Evolutionary conservation across 441 rosid genomes (phyloP), one percentile per base, ranked within the genome.

Genomic region (Pelargonium myrrhifolium): DNA sequence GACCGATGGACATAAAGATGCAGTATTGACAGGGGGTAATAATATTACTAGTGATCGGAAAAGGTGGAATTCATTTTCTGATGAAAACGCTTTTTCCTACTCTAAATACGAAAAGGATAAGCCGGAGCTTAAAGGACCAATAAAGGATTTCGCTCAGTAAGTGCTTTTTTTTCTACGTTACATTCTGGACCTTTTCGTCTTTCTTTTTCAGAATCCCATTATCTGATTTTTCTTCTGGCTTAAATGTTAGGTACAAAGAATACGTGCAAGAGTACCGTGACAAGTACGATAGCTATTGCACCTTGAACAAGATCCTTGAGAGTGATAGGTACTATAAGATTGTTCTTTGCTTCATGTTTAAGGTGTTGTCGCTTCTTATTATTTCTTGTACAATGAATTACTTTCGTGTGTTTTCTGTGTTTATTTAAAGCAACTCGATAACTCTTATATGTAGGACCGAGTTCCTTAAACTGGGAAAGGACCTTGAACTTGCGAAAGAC

Each of bases 41-140:
- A 37, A 37, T 37, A 37, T 37, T 37, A 37, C 6, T 37, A 37
- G 9, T 37, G 40, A 37, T 37, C 9, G 40, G 40, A 37, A 37
- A 37, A 37, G 40, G 9, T 37, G 40, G 40, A 37, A 7, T 37
- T 37, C 40, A 37, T 37, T 6, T 37, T 37, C 40, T 37, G 40
- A 37, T 37, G 40, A 37, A 37, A 37, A 37, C 8, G 40, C 40
- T 37, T 37, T 37, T 75, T 76, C 89, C 53, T 94, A 81, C 76
- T 83, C 81, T 35, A 95, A 92, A 80, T 90, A 86, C 68, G 95
- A 89, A 59, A 92, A 89, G 76, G 89, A 88, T 79, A 81, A 69
- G 66, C 88, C 98, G 15, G 99, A 90, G 82, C 77, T 79, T 40
- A 89, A 81, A 80, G 99, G 93, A 64, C 85, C 85, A 60, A 87